Base-by-base conservation (phyloP, 2,329 filamentous ascomycete species). In the Claviceps sp. region DNA sequence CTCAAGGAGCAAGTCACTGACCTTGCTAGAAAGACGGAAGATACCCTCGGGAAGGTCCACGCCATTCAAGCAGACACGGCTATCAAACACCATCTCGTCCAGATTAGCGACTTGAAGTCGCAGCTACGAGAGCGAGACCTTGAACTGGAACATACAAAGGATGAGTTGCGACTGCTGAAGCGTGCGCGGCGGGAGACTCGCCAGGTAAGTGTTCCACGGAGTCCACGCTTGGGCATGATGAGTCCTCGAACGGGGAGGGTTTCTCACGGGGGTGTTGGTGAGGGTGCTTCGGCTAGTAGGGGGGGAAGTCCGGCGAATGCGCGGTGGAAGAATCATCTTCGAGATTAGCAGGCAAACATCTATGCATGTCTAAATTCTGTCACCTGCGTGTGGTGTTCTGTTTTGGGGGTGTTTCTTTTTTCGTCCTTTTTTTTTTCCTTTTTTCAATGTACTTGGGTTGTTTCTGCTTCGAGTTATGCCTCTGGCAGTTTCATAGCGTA, bases 121-220 rank as follows among this genome's bases (percentile, higher is more conserved):
- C 65, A 71, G 48, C 57, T 76, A 8, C 66, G 63, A n/a, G 75
- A 80, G 45, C 70, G 71, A n/a, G 75, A 81, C 50, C 60, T 65
- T 23, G 75, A 79, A 57, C 65, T 82, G 26, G 68, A 69, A 17
- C 68, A 67, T 14, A 56, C 68, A 23, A 70, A 66, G 52, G 73
- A 79, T 16, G 77, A 81, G 60, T 59, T 79, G 26, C 67, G 68
- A 7, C 54, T 64, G 42, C 60, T 74, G 42, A 74, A 71, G 58
- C 76, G 69, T 54, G 71, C 70, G 17, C 71, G 78, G 5, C 68
- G 78, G 45, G 77, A 79, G 62, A 81, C 78, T 3, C 67, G 78
- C 38, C 72, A 76, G 58, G 69, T 66, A 50, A 80, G 77, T 56
- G 76, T 79, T 22, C 78, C 78, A 48, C 74, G 75, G 22, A 80